Evolutionary conservation across 1,284 basidiomycete genomes (phyloP), one percentile per base, ranked within the genome.

Genomic region (Cryptococcus hybrid): DNA sequence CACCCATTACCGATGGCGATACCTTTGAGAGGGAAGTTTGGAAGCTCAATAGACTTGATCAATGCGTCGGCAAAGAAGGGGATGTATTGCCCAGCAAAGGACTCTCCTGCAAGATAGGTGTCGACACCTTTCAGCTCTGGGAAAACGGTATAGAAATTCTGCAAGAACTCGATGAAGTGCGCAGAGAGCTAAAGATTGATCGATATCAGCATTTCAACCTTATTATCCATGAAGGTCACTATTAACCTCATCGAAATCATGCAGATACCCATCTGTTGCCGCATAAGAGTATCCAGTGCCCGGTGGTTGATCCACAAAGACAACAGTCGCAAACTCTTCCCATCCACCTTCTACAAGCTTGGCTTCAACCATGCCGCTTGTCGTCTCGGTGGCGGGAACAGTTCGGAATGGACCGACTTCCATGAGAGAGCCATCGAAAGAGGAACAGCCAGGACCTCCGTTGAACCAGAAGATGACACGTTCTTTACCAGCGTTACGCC

Each of bases 61-160:
- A 97, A 81, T 7, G 86, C 88, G 63, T 92, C 84, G 66, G 92
- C 92, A 66, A 96, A 92, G 76, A 93, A 95, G 11, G 96, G 95
- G 63, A 98, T 94, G 81, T 91, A 98, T 80, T 97, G 93, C n/a
- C 96, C 95, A n/a, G 93, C 95, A 72, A 88, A 99, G 61, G 89
- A 92, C 80, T 97, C 93, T 54, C 93, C 94, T 0, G 88, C 88
- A 7, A 97, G 80, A 75, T 93, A 96, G 1, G 92, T 94, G 73
- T 98, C 95, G 73, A 90, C 84, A 18, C 80, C 80, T 60, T 82
- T 73, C 71, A 92, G 89, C 69, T 98, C 93, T 0, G 96, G 95
- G 71, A 97, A 99, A 46, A 96, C 84, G 30, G 81, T 72, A 78
- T 96, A 94, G 71, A 97, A 95, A 68, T 92, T 91, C 50, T 81